Percentiles rank a stretch among this genome's conserved stretches.
Evolutionary conservation across 495 filamentous ascomycete species (phyloP).

Genomic region (Saxophila tyrrhenica): DNA sequence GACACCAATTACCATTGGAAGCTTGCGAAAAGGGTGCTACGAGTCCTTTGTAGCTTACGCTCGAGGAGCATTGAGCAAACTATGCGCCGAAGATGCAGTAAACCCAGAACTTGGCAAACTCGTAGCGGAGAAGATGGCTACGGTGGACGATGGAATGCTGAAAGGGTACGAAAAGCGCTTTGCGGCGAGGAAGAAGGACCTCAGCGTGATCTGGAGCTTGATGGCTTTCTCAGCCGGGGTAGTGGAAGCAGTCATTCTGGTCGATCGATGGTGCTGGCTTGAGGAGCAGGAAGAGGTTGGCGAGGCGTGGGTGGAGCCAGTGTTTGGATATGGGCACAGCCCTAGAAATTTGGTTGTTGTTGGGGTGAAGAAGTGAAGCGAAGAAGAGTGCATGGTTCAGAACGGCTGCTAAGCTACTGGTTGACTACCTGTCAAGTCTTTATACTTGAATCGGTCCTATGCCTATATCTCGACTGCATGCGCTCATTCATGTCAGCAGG

Average conservation of each 20-base stretch:
- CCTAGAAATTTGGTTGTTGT: constrained; percentile 83
- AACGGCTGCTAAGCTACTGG: too few species aligned
- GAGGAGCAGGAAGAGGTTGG: constrained; percentile 49
- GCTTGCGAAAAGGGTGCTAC: constrained; percentile 70
- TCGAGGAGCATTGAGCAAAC: constrained; percentile 63
- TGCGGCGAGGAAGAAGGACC: constrained; percentile 58
- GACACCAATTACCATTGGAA: constrained; percentile 75
- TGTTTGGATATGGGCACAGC: constrained; percentile 83
- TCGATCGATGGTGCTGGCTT: constrained; percentile 84
- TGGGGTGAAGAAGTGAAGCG: constrained; percentile 64
- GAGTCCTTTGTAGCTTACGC: constrained; percentile 65
- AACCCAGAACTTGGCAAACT: constrained; percentile 37
- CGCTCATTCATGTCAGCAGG: too few species aligned
- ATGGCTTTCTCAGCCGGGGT: constrained; percentile 92
- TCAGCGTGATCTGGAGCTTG: constrained; percentile 78
- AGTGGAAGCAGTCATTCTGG: constrained; percentile 79
- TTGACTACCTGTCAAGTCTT: too few species aligned
- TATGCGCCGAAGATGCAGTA: constrained; percentile 35
- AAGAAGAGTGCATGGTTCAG: too few species aligned
- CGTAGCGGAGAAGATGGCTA: constrained; percentile 47
- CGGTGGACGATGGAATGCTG: constrained; percentile 63
- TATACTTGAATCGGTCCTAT: too few species aligned
- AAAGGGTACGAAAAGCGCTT: constrained; percentile 54
- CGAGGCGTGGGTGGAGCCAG: constrained; percentile 74
- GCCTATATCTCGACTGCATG: too few species aligned